Evolutionary conservation across 31 red algal species (phyloP), one percentile per base, ranked within the genome.

Genomic region (Porphyra umbilicalis): DNA sequence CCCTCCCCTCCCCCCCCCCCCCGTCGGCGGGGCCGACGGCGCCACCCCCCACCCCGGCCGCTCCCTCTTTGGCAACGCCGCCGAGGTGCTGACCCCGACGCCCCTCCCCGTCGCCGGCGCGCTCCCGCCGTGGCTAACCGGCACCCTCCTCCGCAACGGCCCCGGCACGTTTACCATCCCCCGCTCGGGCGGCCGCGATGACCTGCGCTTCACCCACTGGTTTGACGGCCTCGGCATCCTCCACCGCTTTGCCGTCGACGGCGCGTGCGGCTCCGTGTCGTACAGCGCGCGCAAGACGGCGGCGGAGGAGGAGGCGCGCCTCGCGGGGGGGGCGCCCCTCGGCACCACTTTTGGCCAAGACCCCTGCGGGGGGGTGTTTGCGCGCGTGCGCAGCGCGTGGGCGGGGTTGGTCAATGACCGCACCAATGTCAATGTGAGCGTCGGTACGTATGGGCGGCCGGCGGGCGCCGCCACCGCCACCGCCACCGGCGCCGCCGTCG

Each of bases 131-230:
- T 86, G 83, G 74, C 57, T 91, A 2, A 74, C 34, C n/a, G 71
- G 84, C 38, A 86, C 84, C 36, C 39, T 86, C 6, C 86, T 79
- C 37, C 89, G 89, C 67, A 82, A 83, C 32, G 89, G 89, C 15
- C 89, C 89, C 34, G 89, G 89, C 71, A 79, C 83, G 39, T 91
- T 77, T 71, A 80, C 79, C 38, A 57, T 82, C 36, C 76, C 68
- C 31, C 89, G 86, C 75, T 79, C 82, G 75, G 80, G 76, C 84
- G 32, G 18, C 0, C 25, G 4, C 11, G 2, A 18, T 18, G 25
- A 18, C 25, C 57, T 71, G 25, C 5, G 46, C 33, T 34, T 82
- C 34, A 35, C 38, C 32, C 89, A 91, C 44, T 91, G 89, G 81
- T 90, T 84, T 39, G 82, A 90, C 39, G 83, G 82, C 78, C 77